These are phyloP conservation scores for Trichosporon sp. DNA, from an alignment of 1,284 basidiomycete species.

Conservation along the genomic window DNA sequence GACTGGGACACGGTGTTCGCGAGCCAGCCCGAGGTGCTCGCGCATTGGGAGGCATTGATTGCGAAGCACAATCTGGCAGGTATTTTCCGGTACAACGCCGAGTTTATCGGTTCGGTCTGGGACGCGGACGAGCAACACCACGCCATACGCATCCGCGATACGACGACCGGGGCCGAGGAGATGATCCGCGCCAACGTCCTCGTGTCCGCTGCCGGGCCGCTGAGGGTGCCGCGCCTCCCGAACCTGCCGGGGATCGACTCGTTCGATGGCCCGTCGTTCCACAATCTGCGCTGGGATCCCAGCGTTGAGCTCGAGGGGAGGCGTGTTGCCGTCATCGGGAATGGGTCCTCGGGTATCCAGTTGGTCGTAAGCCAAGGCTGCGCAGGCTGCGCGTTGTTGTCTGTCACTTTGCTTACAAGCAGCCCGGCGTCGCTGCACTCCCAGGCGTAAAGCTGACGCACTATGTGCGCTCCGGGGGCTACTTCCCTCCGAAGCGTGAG, in stretches of 20 bases:
- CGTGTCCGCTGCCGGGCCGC: slow-evolving; percentile 41
- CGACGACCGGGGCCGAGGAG: slow-evolving; percentile 3
- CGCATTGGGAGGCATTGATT: slow-evolving; percentile 38
- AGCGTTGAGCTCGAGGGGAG: slow-evolving; percentile 23
- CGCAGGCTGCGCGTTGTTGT: too few species aligned
- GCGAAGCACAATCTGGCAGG: slow-evolving; percentile 27
- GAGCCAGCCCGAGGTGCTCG: slow-evolving; percentile 32
- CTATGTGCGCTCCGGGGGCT: slow-evolving; percentile 27
- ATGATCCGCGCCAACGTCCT: slow-evolving; percentile 35
- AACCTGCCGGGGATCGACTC: slow-evolving; percentile 43
- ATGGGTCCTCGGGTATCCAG: slow-evolving; percentile 25
- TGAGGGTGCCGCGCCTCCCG: slow-evolving; percentile 44
- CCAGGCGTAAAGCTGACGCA: slow-evolving; percentile 25
- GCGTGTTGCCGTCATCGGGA: slow-evolving; percentile 23
- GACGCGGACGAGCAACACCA: slow-evolving; percentile 31
- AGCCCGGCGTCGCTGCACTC: slow-evolving; percentile 25
- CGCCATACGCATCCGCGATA: slow-evolving; percentile 27
- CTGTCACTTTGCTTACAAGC: neutral
- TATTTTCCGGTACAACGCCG: slow-evolving; percentile 33
- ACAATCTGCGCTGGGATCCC: slow-evolving; percentile 49
- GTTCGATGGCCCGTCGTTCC: slow-evolving; percentile 50
- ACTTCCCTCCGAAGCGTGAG: slow-evolving; percentile 25
- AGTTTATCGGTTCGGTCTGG: slow-evolving; percentile 38
- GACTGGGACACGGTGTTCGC: slow-evolving; percentile 29
- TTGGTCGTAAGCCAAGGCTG: slow-evolving; percentile 20